Percentiles rank a stretch among this genome's conserved stretches.
phyloP scores from a whole-genome alignment of 2,329 filamentous ascomycete genomes.

The Chaetomium olivaceum region DNA sequence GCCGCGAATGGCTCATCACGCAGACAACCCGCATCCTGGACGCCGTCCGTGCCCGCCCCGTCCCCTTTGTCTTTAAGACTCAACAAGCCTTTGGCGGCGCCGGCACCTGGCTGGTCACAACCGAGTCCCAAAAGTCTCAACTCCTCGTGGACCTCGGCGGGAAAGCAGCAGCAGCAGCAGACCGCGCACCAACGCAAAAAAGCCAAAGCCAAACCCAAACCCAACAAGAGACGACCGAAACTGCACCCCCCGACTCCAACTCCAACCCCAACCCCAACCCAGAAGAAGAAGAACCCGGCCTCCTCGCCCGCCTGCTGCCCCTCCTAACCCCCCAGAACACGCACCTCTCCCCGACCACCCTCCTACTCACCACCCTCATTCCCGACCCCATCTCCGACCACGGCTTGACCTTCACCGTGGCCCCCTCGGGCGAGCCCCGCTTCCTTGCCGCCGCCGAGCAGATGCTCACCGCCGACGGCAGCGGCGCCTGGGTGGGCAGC shows the following conservation, averaged over 20 bases:
- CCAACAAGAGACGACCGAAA: no score
- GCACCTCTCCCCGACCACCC: slow-evolving; percentile 37
- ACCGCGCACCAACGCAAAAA: no score
- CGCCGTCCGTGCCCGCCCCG: slow-evolving; percentile 28
- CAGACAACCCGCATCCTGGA: slow-evolving; percentile 35
- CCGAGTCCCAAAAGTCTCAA: slow-evolving; percentile 33
- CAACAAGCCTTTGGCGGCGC: slow-evolving; percentile 43
- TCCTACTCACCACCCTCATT: slow-evolving; percentile 39
- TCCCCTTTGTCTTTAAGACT: slow-evolving; percentile 43
- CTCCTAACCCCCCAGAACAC: slow-evolving; percentile 36
- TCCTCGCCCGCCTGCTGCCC: slow-evolving; percentile 37
- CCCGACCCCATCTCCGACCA: slow-evolving; percentile 38
- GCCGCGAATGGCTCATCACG: slow-evolving; percentile 36
- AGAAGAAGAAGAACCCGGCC: no score
- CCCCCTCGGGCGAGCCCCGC: slow-evolving; percentile 30
- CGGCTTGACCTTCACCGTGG: slow-evolving; percentile 41
- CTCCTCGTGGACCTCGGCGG: slow-evolving; percentile 32
- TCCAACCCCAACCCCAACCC: no score
- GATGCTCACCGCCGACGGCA: slow-evolving; percentile 36
- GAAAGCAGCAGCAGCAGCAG: background rate
- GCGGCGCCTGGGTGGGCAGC: slow-evolving; percentile 39
- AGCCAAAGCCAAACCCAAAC: background rate
- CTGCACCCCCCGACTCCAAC: no score
- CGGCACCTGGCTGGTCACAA: slow-evolving; percentile 39
- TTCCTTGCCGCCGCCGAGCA: slow-evolving; percentile 41